Evolutionary conservation across 129 eudicot genomes (phyloP).

Genomic region (Erigeron canadensis): DNA sequence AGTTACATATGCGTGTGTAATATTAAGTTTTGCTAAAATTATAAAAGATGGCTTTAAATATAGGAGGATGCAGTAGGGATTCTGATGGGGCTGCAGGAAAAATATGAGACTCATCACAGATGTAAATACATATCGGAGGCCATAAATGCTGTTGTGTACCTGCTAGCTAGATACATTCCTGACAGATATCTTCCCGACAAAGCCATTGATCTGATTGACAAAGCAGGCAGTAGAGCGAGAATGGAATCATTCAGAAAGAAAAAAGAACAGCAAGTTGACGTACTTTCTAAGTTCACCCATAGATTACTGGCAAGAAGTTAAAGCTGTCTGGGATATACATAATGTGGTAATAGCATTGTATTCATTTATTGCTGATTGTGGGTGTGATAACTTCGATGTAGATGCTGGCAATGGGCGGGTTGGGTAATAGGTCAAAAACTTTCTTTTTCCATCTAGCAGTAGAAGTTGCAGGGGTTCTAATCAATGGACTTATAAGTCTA

Average conservation of each 20-base stretch:
- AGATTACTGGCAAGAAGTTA: constrained; percentile 89
- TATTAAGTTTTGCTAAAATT: not conserved
- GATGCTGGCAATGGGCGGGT: not conserved
- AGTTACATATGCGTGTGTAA: not conserved
- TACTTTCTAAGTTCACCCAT: constrained; percentile 73
- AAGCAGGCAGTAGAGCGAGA: constrained; percentile 87
- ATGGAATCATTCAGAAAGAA: constrained; percentile 60
- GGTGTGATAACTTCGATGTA: constrained; percentile 14
- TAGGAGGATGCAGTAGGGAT: constrained; percentile 79
- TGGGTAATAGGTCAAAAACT: constrained; percentile 10
- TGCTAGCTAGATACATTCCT: constrained; percentile 77
- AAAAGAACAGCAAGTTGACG: constrained; percentile 52
- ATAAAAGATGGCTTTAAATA: constrained; percentile 1
- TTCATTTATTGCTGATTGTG: not conserved
- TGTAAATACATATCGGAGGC: constrained; percentile 84
- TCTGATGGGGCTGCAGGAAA: constrained; percentile 75
- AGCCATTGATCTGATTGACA: constrained; percentile 93
- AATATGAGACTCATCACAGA: constrained; percentile 79
- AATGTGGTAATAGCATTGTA: constrained; percentile 45
- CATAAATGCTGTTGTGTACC: constrained; percentile 73
- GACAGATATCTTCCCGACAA: constrained; percentile 94
- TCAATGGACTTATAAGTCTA: no score
- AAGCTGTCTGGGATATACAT: constrained; percentile 76
- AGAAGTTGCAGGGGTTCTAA: no score
- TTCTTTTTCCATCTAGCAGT: no score